Conservation (phyloP, 2,329 filamentous ascomycete species). For the Penicillium polonicum region DNA sequence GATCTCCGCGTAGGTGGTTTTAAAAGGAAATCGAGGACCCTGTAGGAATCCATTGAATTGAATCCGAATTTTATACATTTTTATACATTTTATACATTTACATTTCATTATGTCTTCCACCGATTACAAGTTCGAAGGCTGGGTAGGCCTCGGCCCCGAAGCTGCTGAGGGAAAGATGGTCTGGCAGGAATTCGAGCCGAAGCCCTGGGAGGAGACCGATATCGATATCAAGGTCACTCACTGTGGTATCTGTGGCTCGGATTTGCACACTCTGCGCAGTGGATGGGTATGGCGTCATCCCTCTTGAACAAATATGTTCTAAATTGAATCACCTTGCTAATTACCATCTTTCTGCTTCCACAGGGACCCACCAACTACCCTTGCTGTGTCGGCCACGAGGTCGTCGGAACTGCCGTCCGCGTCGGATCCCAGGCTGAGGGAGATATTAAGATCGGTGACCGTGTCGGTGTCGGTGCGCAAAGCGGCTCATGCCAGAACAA, state of each 20-base stretch:
- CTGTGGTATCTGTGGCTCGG: conserved; percentile 64
- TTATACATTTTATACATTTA: background rate
- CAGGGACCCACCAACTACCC: conserved; percentile 39
- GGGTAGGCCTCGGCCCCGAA: conserved; percentile 52
- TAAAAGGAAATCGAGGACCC: conserved; percentile 4
- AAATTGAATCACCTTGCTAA: background rate
- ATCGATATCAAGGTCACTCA: conserved; percentile 64
- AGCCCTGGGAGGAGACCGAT: conserved; percentile 64
- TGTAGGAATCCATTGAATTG: background rate
- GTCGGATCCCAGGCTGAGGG: conserved; percentile 50
- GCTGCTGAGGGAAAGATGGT: conserved; percentile 54
- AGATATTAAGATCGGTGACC: conserved; percentile 36
- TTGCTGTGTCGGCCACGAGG: conserved; percentile 63
- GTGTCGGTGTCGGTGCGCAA: conserved; percentile 60
- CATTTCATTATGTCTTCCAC: conserved; percentile 27
- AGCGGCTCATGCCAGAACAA: conserved; percentile 51
- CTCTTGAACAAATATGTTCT: background rate
- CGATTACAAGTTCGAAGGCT: conserved; percentile 56
- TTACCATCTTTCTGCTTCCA: background rate
- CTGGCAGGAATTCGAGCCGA: conserved; percentile 59
- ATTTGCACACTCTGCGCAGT: conserved; percentile 58
- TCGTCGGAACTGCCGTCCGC: conserved; percentile 59
- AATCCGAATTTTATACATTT: background rate
- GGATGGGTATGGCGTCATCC: conserved; percentile 37
- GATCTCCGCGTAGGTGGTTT: conserved; percentile 1